Base-by-base conservation (phyloP, 805 yeast species). In the Barnettozyma botsteinii region DNA sequence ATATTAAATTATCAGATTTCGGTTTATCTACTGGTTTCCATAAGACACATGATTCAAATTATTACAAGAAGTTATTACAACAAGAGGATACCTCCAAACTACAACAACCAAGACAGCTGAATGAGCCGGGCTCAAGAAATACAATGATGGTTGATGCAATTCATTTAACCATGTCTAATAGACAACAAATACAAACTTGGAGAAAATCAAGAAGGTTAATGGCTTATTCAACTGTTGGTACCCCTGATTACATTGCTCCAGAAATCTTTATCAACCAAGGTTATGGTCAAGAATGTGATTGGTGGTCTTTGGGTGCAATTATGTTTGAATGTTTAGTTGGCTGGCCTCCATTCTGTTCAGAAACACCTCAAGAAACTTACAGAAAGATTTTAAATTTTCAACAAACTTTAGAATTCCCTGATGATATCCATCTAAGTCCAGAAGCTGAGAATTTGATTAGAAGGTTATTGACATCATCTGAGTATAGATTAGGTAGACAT, bases 231-330 rank as follows among this genome's bases (percentile, higher is more conserved):
- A 86, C 93, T 47, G 99, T 93, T n/a, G 99, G 99, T 4, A 86
- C 96, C 0, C 99, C 99, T 1, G 99, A 93, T 62, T 93, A 93
- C 59, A 93, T 93, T 96, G 98, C 99, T 1, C 72, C 94, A 32
- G 99, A 93, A 62, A 98, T 93, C 13, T 73, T 93, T 43, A 48
- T 57, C 23, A 98, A 98, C 19, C 85, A 84, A 58, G 79, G 81
- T 48, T 93, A 93, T 61, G 96, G 94, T 56, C 91, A 82, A 60
- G 91, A 98, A 22, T 93, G 94, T 48, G 99, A 93, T 66, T 93
- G 94, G 66, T 93, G 99, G 99, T 89, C 98, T 1, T 69, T 93
- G 41, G 99, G 98, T 8, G 89, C 98, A 59, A 94, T 93, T 81
- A 71, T 93, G 42, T 93, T 91, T 60, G 99, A 93, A 65, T 85